Evolutionary conservation across 2,329 filamentous ascomycete species (phyloP).

Genomic region (Curvularia verruculosa): DNA sequence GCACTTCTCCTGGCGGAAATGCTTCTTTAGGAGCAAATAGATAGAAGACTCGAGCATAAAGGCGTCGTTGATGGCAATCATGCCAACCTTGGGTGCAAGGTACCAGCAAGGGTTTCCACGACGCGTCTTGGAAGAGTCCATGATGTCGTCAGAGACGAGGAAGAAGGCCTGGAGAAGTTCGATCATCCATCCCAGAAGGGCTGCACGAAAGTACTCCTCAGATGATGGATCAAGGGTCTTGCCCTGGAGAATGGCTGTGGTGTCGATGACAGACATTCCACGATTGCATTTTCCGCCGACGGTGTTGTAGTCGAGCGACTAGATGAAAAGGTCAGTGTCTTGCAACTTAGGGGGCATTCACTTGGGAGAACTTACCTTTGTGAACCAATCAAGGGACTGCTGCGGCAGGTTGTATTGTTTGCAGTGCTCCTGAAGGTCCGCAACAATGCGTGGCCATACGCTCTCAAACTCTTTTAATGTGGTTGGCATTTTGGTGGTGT

Average conservation of each 20-base stretch:
- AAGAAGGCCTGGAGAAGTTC: conserved; percentile 99
- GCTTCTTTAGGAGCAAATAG: conserved; percentile 90
- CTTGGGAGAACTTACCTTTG: conserved; percentile 64
- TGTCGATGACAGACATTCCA: conserved; percentile 96
- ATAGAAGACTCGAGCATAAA: conserved; percentile 94
- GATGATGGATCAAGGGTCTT: conserved; percentile 71
- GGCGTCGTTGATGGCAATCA: conserved; percentile 97
- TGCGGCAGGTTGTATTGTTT: conserved; percentile 82
- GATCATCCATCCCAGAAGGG: conserved; percentile 94
- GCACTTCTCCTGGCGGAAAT: conserved; percentile 83
- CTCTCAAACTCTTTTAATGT: conserved; percentile 87
- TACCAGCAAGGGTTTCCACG: conserved; percentile 98
- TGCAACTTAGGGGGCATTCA: conserved; percentile 5
- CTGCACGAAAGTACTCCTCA: conserved; percentile 81
- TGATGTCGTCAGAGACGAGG: conserved; percentile 97
- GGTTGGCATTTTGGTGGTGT: conserved; percentile 63
- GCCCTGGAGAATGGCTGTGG: conserved; percentile 77
- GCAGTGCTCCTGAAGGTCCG: conserved; percentile 79
- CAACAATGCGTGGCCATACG: conserved; percentile 84
- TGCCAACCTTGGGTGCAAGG: conserved; percentile 83
- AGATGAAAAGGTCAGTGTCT: conserved; percentile 24
- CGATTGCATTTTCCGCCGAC: conserved; percentile 98
- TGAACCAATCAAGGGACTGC: conserved; percentile 84
- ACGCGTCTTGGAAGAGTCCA: conserved; percentile 94
- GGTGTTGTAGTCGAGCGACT: conserved; percentile 86